Conservation (phyloP, 2,329 filamentous ascomycete species). For the Ophiostoma tasmaniense region DNA sequence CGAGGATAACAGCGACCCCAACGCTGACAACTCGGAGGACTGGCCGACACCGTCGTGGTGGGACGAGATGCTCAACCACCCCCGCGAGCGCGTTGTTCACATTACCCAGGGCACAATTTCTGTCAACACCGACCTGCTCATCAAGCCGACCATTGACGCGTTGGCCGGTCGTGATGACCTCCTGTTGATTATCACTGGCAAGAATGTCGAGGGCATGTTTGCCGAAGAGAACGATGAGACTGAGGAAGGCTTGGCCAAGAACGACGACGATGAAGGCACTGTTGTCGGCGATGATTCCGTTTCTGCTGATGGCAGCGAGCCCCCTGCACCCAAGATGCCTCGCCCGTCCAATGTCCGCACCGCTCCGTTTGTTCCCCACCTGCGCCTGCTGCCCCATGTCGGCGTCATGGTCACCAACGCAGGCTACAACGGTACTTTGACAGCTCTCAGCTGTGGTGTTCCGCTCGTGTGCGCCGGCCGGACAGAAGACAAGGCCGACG, state of each 20-base stretch:
- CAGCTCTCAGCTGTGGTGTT: conserved; percentile 20
- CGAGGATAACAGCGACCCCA: not conserved
- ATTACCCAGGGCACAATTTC: conserved; percentile 22
- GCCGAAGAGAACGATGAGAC: not conserved
- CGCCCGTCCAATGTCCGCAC: conserved; percentile 16
- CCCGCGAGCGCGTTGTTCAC: conserved; percentile 20
- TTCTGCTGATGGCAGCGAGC: not conserved
- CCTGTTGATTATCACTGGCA: conserved; percentile 17
- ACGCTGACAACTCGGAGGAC: not conserved
- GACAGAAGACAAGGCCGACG: conserved; percentile 22
- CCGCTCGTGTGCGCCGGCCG: conserved; percentile 22
- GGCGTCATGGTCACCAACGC: conserved; percentile 23
- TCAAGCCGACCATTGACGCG: conserved; percentile 19
- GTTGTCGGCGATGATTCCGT: not conserved
- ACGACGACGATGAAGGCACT: not conserved
- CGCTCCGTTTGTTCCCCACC: conserved; percentile 19
- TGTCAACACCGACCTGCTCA: conserved; percentile 14
- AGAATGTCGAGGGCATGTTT: conserved; percentile 16
- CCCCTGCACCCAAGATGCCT: not conserved
- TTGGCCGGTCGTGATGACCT: conserved; percentile 16
- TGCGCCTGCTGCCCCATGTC: conserved; percentile 21
- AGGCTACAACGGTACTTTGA: conserved; percentile 21
- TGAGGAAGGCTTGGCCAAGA: not conserved
- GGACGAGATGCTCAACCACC: conserved; percentile 21
- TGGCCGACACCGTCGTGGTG: conserved; percentile 20